Evolutionary conservation across 1,284 basidiomycete genomes (phyloP).

Genomic region (Ganoderma lucidum): DNA sequence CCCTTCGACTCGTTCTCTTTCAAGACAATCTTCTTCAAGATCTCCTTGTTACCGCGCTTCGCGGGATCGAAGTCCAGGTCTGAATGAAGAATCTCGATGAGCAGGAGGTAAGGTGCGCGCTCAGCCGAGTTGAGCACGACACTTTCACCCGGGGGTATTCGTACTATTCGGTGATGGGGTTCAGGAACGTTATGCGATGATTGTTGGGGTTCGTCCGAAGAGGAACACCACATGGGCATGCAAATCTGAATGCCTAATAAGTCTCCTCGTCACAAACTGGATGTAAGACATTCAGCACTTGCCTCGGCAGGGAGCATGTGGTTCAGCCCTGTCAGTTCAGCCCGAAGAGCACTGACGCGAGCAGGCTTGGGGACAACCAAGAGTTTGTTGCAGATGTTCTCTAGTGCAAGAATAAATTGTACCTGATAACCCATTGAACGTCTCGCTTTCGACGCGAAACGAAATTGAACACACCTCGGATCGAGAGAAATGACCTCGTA

Average conservation of each 20-base stretch:
- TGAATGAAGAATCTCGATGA: conserved; percentile 91
- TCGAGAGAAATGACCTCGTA: conserved; percentile 90
- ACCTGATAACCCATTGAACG: conserved; percentile 52
- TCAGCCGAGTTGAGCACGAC: conserved; percentile 99
- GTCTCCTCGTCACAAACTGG: conserved; percentile 13
- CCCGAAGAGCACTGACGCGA: conserved; percentile 92
- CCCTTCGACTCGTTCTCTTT: conserved; percentile 73
- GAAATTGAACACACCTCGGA: conserved; percentile 71
- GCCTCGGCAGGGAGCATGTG: conserved; percentile 96
- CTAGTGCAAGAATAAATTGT: conserved; percentile 88
- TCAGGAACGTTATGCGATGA: conserved; percentile 47
- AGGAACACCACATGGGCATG: conserved; percentile 96
- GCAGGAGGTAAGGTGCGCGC: conserved; percentile 91
- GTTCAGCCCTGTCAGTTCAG: conserved; percentile 95
- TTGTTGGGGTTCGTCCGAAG: conserved; percentile 61
- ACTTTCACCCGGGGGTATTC: conserved; percentile 97
- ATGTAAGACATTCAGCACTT: conserved; percentile 35
- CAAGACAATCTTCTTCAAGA: conserved; percentile 83
- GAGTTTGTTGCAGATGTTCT: conserved; percentile 93
- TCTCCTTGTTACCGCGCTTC: conserved; percentile 86
- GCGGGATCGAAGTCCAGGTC: conserved; percentile 95
- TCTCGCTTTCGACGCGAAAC: conserved; percentile 20
- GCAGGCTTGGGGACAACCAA: conserved; percentile 94
- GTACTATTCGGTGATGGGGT: conserved; percentile 94
- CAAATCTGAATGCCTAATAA: conserved; percentile 70